These are phyloP conservation scores for Blastobotrys raffinosifermentans DNA, from an alignment of 1,139 yeast species.

Conservation along the genomic window DNA sequence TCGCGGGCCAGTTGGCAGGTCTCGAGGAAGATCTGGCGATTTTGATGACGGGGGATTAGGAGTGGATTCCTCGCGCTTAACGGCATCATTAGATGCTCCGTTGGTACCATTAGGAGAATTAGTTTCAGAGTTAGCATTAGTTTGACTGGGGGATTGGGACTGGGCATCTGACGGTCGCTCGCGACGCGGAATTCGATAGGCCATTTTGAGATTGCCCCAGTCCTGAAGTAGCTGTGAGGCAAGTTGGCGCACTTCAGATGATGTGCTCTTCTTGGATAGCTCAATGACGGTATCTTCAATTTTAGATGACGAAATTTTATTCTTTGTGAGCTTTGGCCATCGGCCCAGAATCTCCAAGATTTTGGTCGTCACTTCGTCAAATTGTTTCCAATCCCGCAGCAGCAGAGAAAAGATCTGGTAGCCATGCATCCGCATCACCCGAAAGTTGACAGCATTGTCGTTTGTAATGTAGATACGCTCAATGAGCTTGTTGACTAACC, in stretches of 20 bases:
- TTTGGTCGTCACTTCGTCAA: conserved; percentile 35
- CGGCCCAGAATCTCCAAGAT: conserved; percentile 52
- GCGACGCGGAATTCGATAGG: conserved; percentile 69
- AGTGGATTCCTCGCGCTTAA: background rate
- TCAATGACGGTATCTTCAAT: conserved; percentile 60
- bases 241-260: conserved; percentile 30
- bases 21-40: no score
- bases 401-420: conserved; percentile 69
- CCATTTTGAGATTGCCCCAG: conserved; percentile 77
- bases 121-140: background rate
- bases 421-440: conserved; percentile 77
- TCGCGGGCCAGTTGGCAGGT: no score
- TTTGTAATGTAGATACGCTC: conserved; percentile 57
- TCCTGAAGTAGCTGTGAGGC: conserved; percentile 48
- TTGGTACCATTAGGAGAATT: background rate
- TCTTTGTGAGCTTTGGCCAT: conserved; percentile 81
- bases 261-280: conserved; percentile 33
- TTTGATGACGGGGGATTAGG: no score
- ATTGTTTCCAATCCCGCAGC: conserved; percentile 39
- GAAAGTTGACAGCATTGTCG: conserved; percentile 49
- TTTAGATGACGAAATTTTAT: conserved; percentile 73
- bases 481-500: conserved; percentile 60
- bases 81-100: background rate
- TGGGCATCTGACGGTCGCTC: conserved; percentile 4
- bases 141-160: background rate